These are phyloP conservation scores for Alternaria sp. DNA, from an alignment of 2,329 filamentous ascomycete species.

Conservation along the genomic window DNA sequence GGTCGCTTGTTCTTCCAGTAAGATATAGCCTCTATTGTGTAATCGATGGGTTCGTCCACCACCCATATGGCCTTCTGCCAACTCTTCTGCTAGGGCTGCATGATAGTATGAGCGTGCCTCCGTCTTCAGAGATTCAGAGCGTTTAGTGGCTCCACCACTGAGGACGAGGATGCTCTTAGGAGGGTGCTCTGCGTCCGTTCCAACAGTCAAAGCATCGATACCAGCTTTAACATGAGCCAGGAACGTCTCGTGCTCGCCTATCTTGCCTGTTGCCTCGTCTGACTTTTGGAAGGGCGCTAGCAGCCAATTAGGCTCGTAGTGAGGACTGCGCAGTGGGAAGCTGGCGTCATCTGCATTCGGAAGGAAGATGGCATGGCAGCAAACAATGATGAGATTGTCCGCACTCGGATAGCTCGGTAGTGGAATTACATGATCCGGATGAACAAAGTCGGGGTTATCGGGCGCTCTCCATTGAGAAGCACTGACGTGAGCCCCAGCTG, in stretches of 20 bases:
- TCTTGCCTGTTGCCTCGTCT: constrained; percentile 50
- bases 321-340: constrained; percentile 41
- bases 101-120: constrained; percentile 50
- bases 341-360: constrained; percentile 36
- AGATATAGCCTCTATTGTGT: constrained; percentile 56
- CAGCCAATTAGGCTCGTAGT: constrained; percentile 62
- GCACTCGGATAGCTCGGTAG: constrained; percentile 34
- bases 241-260: constrained; percentile 80
- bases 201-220: constrained; percentile 60
- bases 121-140: constrained; percentile 37
- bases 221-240: constrained; percentile 76
- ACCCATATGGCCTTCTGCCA: constrained; percentile 31
- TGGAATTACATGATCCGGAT: constrained; percentile 42
- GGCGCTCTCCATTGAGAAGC: constrained; percentile 9
- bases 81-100: constrained; percentile 38
- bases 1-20: constrained; percentile 74
- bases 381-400: constrained; percentile 75
- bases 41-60: constrained; percentile 36
- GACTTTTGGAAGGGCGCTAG: constrained; percentile 76
- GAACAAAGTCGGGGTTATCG: constrained; percentile 32
- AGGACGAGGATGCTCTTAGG: constrained; percentile 66
- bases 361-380: constrained; percentile 81
- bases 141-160: constrained; percentile 68
- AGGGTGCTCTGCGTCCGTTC: constrained; percentile 50
- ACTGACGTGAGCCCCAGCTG: constrained; percentile 9